Percentiles rank a stretch among this genome's conserved stretches.
Conservation (phyloP, 352 stramenopile genomes). For the Phytophthora podocarpi region DNA sequence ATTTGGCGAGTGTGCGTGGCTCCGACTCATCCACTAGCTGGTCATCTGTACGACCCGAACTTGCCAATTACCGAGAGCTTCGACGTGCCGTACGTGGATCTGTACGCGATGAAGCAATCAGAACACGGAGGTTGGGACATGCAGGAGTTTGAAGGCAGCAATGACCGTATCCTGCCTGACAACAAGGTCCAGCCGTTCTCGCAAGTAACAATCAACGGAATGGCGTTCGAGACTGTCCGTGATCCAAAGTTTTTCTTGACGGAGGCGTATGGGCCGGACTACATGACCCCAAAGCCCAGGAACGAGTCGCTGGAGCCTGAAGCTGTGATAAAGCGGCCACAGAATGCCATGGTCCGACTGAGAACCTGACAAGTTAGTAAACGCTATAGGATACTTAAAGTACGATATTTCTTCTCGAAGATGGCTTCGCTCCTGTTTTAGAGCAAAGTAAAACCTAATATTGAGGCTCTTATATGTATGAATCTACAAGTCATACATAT, state of each 20-base stretch:
- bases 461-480: no score
- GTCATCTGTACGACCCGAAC: conserved; percentile 39
- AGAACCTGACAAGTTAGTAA: background rate
- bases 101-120: conserved; percentile 34
- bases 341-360: background rate
- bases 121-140: conserved; percentile 14
- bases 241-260: conserved; percentile 40
- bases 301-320: background rate
- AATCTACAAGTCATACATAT: no score
- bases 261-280: conserved; percentile 33
- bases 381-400: no score
- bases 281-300: conserved; percentile 31
- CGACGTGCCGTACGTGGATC: conserved; percentile 36
- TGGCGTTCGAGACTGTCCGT: conserved; percentile 35
- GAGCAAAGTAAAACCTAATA: no score
- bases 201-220: conserved; percentile 31
- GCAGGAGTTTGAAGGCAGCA: conserved; percentile 24
- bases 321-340: background rate
- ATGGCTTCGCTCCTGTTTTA: no score
- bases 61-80: conserved; percentile 16
- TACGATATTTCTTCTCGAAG: no score
- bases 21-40: conserved; percentile 36
- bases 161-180: conserved; percentile 8
- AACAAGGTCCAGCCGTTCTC: conserved; percentile 29
- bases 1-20: conserved; percentile 46